Evolutionary conservation across 1,284 basidiomycete species (phyloP).

Genomic region (Tilletia walkeri): DNA sequence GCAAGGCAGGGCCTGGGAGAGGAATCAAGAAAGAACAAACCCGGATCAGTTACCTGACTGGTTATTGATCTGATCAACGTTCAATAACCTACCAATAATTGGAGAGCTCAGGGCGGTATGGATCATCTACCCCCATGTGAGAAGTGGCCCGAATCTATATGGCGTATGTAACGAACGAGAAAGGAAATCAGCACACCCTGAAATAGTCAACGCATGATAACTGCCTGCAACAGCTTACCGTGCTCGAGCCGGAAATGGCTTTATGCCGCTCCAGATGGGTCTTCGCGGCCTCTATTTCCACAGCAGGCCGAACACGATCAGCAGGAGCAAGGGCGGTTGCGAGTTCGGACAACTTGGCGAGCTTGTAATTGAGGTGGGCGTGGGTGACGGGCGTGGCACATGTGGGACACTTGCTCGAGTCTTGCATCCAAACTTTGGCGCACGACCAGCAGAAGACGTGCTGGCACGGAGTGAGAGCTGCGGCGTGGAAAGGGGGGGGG

Average conservation of each 20-base stretch:
- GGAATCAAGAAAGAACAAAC: neutral
- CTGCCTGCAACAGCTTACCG: neutral
- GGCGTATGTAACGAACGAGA: neutral
- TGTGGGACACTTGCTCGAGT: constrained; percentile 16
- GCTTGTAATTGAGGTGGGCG: constrained; percentile 16
- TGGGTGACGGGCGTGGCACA: constrained; percentile 6
- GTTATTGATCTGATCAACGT: neutral
- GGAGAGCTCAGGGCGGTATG: neutral
- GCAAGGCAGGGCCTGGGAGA: constrained; percentile 3
- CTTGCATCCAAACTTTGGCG: constrained; percentile 4
- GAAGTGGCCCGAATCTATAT: neutral
- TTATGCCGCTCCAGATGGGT: constrained; percentile 9
- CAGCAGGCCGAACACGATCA: neutral
- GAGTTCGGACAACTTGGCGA: constrained; percentile 10
- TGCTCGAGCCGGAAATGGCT: neutral
- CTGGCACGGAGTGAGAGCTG: constrained; percentile 15
- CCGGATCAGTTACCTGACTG: neutral
- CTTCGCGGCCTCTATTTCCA: constrained; percentile 5
- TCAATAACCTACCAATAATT: constrained; percentile 1
- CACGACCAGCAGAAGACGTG: constrained; percentile 16
- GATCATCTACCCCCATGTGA: neutral
- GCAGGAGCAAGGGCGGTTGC: neutral
- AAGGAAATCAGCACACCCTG: no score
- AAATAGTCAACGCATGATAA: no score
- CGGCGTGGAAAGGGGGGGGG: neutral